Conservation (phyloP, 2,329 filamentous ascomycete species). For the Bipolaris sorokiniana region DNA sequence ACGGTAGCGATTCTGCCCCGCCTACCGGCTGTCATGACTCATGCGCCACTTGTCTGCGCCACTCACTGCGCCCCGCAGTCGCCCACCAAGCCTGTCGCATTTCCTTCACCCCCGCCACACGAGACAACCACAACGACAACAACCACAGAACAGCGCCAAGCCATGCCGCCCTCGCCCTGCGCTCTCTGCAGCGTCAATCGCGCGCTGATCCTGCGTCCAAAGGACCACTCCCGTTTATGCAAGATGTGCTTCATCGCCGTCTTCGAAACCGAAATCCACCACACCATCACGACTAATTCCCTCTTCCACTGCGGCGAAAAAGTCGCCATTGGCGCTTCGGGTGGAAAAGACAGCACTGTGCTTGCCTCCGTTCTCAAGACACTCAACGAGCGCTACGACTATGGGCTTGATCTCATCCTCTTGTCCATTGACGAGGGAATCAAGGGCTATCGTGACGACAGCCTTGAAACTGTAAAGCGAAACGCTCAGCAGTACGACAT, state of each 20-base stretch:
- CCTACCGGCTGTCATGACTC: constrained; percentile 10
- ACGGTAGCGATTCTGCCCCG: background rate
- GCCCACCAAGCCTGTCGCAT: background rate
- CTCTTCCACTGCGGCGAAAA: constrained; percentile 84
- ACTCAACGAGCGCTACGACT: constrained; percentile 85
- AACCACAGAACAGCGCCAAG: background rate
- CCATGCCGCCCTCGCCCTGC: constrained; percentile 80
- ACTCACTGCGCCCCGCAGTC: constrained; percentile 1
- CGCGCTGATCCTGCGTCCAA: constrained; percentile 89
- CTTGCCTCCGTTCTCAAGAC: constrained; percentile 94
- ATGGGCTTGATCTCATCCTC: constrained; percentile 83
- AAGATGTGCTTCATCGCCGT: constrained; percentile 82
- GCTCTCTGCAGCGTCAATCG: constrained; percentile 75
- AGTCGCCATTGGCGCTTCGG: constrained; percentile 93
- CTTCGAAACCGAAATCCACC: constrained; percentile 93
- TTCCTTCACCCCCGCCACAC: background rate
- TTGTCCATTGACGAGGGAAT: constrained; percentile 97
- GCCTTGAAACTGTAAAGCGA: constrained; percentile 92
- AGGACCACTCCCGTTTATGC: constrained; percentile 94
- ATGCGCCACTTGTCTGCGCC: background rate
- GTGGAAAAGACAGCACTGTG: constrained; percentile 97
- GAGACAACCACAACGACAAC: background rate
- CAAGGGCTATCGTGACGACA: constrained; percentile 95
- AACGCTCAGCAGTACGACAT: constrained; percentile 92
- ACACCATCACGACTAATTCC: constrained; percentile 82